Conservation (phyloP, 2,329 filamentous ascomycete genomes). For the Clarireedia sp. region DNA sequence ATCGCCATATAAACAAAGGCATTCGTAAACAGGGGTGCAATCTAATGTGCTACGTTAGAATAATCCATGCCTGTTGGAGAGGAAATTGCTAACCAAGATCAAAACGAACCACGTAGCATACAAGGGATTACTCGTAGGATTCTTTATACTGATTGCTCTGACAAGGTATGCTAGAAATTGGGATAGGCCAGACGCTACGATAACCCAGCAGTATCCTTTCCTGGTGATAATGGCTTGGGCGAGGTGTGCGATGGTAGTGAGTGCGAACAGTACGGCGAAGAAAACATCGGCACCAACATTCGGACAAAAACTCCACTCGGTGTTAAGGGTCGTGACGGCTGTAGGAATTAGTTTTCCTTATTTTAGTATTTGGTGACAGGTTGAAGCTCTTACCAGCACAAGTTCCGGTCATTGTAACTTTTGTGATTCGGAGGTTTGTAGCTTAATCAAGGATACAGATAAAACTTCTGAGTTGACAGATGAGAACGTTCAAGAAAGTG, state of each 20-base stretch:
- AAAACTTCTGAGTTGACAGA: too few species aligned
- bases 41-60: background rate
- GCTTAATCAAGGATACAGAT: too few species aligned
- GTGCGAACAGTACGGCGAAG: conserved; percentile 29
- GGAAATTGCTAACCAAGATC: conserved; percentile 10
- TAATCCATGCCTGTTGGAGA: background rate
- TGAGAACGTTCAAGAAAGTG: too few species aligned
- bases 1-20: conserved; percentile 26
- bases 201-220: conserved; percentile 23
- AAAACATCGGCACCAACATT: conserved; percentile 29
- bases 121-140: conserved; percentile 24
- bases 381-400: background rate
- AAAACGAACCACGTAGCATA: conserved; percentile 20
- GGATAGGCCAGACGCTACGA: conserved; percentile 9
- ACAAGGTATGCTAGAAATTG: conserved; percentile 17
- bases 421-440: background rate
- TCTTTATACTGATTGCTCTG: conserved; percentile 16
- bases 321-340: conserved; percentile 1
- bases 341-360: background rate
- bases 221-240: conserved; percentile 29
- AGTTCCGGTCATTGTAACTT: background rate
- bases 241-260: conserved; percentile 28
- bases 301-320: conserved; percentile 21
- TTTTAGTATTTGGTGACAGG: background rate
- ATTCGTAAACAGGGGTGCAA: conserved; percentile 24